Conservation (phyloP, 2,329 filamentous ascomycete genomes). For the Juglanconis oblonga region DNA sequence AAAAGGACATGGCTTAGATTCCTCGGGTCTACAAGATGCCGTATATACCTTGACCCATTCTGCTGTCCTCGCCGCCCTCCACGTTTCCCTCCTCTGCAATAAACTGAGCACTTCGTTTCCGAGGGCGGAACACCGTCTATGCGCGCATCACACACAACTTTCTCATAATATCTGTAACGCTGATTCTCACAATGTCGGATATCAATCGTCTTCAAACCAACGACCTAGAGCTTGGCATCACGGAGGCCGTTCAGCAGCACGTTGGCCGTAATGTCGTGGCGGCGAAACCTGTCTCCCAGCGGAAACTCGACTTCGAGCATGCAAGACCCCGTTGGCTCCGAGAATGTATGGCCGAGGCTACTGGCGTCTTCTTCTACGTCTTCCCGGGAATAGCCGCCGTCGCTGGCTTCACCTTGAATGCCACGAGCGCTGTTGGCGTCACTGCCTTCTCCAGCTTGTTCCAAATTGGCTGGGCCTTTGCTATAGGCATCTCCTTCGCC, state of each 20-base stretch:
- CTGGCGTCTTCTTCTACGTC: slow-evolving; percentile 56
- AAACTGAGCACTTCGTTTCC: no score
- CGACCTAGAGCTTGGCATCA: slow-evolving; percentile 47
- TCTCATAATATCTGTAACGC: not conserved
- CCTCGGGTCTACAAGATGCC: no score
- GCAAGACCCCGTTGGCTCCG: slow-evolving; percentile 49
- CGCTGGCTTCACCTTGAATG: slow-evolving; percentile 48
- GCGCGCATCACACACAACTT: not conserved
- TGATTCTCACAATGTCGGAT: not conserved
- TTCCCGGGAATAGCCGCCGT: slow-evolving; percentile 52
- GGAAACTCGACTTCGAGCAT: slow-evolving; percentile 53
- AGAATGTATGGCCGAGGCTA: slow-evolving; percentile 54
- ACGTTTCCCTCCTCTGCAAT: no score
- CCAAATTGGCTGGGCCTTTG: slow-evolving; percentile 54
- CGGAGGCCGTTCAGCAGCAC: slow-evolving; percentile 51
- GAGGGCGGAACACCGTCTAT: not conserved
- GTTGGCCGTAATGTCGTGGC: slow-evolving; percentile 47
- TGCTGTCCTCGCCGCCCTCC: no score
- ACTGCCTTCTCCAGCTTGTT: slow-evolving; percentile 45
- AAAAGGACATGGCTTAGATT: not conserved
- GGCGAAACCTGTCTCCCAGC: slow-evolving; percentile 48
- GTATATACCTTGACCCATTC: no score
- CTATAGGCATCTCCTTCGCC: slow-evolving; percentile 56
- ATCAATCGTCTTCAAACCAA: slow-evolving; percentile 15
- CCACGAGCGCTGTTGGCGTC: slow-evolving; percentile 32